Base-by-base conservation (phyloP, 169 alveolate species). In the Plasmodium gonderi region DNA sequence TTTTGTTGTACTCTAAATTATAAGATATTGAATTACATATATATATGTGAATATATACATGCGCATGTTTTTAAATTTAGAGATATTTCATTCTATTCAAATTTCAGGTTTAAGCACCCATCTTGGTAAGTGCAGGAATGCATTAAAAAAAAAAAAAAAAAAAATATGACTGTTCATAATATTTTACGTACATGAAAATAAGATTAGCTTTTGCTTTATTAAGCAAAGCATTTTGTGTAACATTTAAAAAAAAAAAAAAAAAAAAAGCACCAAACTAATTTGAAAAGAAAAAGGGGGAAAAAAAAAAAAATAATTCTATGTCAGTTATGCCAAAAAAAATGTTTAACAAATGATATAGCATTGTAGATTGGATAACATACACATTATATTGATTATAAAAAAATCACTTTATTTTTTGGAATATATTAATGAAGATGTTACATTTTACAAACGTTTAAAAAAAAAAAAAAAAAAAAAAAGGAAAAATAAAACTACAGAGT, bases 71-170 rank as follows among this genome's bases (percentile, higher is more conserved):
- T 23, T 23, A 60, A 60, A 60, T 60, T 60, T 60, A 60, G 72
- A 12, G 72, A 23, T 60, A 8, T 60, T 20, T 60, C 72, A 60
- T 60, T 60, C 26, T 8, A 60, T 60, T 60, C 7, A 60, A 60
- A 60, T 60, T 60, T 60, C 72, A 8, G 36, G 38, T 60, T 60
- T 60, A 60, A 36, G 17, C 72, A 60, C 72, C 26, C 26, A 29
- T n/a, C 72, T 29, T 60, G 72, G 72, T 60, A 36, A 23, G 72
- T 60, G 72, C 72, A 60, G 72, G 72, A 60, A 60, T 60, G 72
- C 17, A 36, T 60, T 60, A 20, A 54, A 54, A 54, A 60, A 60
- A 60, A 60, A 60, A 49, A 54, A 54, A 60, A 60, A 23, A 60
- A 20, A 60, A 8, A 60, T 60, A 36, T n/a, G 26, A n/a, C 72